These are phyloP conservation scores for Ceratocystis alfenasii DNA, from an alignment of 2,329 filamentous ascomycete species.

Conservation along the genomic window DNA sequence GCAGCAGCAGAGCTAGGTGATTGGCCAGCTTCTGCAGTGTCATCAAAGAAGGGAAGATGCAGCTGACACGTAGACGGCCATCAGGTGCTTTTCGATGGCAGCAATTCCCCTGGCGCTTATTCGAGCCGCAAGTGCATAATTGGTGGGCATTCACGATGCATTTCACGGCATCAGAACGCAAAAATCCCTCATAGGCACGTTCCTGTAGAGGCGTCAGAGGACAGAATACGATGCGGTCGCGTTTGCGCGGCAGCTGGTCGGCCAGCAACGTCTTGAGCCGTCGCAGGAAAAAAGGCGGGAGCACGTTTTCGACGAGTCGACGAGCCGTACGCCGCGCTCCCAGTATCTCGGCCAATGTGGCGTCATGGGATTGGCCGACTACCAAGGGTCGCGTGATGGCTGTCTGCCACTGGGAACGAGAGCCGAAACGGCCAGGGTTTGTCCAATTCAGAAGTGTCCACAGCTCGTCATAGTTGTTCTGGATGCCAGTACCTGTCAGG, in stretches of 20 bases:
- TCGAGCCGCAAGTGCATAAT: constrained; percentile 56
- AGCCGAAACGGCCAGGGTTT: constrained; percentile 61
- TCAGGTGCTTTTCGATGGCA: constrained; percentile 46
- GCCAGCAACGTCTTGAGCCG: constrained; percentile 89
- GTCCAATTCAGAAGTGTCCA: constrained; percentile 97
- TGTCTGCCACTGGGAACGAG: constrained; percentile 60
- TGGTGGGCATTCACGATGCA: constrained; percentile 56
- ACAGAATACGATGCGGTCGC: constrained; percentile 87
- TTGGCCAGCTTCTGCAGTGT: constrained; percentile 81
- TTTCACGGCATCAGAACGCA: constrained; percentile 46
- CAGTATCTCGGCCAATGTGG: constrained; percentile 70
- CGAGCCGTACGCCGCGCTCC: constrained; percentile 69
- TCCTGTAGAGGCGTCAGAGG: constrained; percentile 72
- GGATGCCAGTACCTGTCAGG: constrained; percentile 87
- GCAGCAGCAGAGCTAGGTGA: constrained; percentile 80
- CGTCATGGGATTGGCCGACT: constrained; percentile 84
- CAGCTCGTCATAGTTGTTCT: constrained; percentile 94
- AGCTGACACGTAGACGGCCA: constrained; percentile 56
- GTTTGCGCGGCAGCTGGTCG: constrained; percentile 87
- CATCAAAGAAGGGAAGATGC: constrained; percentile 75
- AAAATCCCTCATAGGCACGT: constrained; percentile 69
- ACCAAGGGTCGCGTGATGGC: constrained; percentile 70
- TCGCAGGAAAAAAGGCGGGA: constrained; percentile 81
- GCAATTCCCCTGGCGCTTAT: constrained; percentile 65
- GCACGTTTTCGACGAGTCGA: constrained; percentile 72